These are phyloP conservation scores for Triangularia verruculosa DNA, from an alignment of 2,329 filamentous ascomycete species.

Conservation along the genomic window DNA sequence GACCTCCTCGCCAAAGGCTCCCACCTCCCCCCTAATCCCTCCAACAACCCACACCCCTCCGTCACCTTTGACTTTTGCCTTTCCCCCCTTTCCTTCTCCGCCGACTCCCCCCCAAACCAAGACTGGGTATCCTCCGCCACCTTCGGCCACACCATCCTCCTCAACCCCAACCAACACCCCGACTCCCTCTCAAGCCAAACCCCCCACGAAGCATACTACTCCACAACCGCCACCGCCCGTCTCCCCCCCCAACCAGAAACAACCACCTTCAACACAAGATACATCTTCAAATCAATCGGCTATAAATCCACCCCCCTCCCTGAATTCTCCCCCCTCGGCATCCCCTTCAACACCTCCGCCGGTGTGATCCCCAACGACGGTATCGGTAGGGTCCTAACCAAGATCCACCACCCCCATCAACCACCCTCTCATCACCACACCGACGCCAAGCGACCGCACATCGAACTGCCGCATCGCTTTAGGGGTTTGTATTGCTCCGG, in stretches of 20 bases:
- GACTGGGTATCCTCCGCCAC: not conserved
- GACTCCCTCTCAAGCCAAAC: slow-evolving; percentile 34
- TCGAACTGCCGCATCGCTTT: slow-evolving; percentile 34
- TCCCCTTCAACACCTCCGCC: slow-evolving; percentile 71
- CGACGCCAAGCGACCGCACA: not conserved
- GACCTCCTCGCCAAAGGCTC: slow-evolving; percentile 79
- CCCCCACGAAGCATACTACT: slow-evolving; percentile 51
- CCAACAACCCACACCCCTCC: not conserved
- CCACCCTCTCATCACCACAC: not conserved
- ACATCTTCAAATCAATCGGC: slow-evolving; percentile 87
- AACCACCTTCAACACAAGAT: slow-evolving; percentile 45
- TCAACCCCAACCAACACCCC: slow-evolving; percentile 62
- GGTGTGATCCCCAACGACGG: slow-evolving; percentile 84
- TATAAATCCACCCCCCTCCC: slow-evolving; percentile 79
- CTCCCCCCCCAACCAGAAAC: slow-evolving; percentile 49
- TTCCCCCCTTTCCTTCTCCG: slow-evolving; percentile 60
- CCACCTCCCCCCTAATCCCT: slow-evolving; percentile 29
- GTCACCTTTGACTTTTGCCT: slow-evolving; percentile 71
- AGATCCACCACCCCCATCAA: not conserved
- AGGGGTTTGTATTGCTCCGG: slow-evolving; percentile 88
- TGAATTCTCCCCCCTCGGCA: slow-evolving; percentile 69
- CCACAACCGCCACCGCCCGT: slow-evolving; percentile 46
- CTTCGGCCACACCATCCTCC: slow-evolving; percentile 45
- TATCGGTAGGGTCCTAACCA: slow-evolving; percentile 63
- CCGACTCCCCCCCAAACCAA: slow-evolving; percentile 33